These are phyloP conservation scores for Pyrenopolyporus hunteri DNA, from an alignment of 495 filamentous ascomycete genomes.

Conservation along the genomic window DNA sequence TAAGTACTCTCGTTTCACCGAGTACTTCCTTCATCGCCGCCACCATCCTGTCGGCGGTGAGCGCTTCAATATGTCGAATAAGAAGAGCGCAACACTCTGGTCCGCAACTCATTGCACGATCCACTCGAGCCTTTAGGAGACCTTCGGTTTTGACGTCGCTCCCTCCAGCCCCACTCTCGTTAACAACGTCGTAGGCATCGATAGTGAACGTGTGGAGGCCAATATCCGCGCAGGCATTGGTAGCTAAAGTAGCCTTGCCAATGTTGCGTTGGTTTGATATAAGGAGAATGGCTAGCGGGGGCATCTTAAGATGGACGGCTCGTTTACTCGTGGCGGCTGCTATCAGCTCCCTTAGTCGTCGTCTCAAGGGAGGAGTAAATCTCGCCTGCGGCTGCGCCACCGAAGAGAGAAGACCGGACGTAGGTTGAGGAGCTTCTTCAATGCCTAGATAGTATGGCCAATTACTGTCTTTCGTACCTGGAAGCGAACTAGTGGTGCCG, in stretches of 20 bases:
- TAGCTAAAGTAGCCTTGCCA: conserved; percentile 80
- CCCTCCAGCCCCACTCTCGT: conserved; percentile 82
- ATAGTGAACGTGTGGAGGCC: conserved; percentile 89
- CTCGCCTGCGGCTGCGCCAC: conserved; percentile 39
- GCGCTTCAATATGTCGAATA: conserved; percentile 84
- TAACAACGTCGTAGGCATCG: conserved; percentile 90
- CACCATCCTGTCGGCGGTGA: conserved; percentile 88
- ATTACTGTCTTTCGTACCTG: conserved; percentile 70
- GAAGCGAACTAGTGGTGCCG: conserved; percentile 76
- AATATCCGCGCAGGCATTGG: conserved; percentile 81
- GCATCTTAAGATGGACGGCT: conserved; percentile 83
- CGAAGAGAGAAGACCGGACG: conserved; percentile 47
- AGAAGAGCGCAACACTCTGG: conserved; percentile 81
- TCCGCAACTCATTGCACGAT: conserved; percentile 87
- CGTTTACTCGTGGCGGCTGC: conserved; percentile 86
- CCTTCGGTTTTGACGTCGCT: conserved; percentile 93
- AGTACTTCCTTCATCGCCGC: conserved; percentile 81
- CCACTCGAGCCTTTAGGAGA: conserved; percentile 82
- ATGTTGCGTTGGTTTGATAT: conserved; percentile 90
- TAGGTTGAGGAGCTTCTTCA: conserved; percentile 58
- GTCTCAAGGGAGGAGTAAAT: conserved; percentile 70
- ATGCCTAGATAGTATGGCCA: conserved; percentile 89
- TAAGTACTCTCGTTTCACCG: conserved; percentile 72
- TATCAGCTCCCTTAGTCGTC: conserved; percentile 82
- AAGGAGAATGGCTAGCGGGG: conserved; percentile 84